phyloP scores from a whole-genome alignment of 139 green algal genomes.

The Pleodorina starrii region DNA sequence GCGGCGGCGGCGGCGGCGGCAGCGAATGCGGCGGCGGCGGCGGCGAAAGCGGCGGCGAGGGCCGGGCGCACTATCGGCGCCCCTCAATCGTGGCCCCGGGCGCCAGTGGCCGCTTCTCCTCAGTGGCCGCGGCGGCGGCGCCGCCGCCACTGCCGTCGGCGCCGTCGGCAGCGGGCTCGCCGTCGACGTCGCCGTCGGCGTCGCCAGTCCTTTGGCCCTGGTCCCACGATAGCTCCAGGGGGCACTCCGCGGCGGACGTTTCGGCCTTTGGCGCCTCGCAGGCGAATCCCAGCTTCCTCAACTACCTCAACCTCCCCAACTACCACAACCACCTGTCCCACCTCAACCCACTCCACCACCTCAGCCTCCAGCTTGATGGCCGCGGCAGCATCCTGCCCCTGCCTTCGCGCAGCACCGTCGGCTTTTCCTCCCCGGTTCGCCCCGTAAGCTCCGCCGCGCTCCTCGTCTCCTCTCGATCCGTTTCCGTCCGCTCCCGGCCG shows the following conservation, averaged over 20 bases:
- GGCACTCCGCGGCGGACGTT: background rate
- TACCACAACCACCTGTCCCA: background rate
- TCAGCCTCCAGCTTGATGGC: background rate
- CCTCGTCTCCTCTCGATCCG: background rate
- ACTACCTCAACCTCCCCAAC: background rate
- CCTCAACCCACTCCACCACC: background rate
- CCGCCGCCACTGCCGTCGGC: background rate
- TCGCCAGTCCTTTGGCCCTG: background rate
- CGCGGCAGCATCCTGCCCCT: background rate
- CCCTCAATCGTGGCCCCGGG: background rate
- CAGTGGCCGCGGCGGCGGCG: background rate
- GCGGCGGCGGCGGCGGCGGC: background rate
- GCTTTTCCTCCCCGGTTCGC: background rate
- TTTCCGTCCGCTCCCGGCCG: background rate
- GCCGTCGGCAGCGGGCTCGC: background rate
- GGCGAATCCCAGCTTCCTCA: background rate
- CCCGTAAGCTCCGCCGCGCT: background rate
- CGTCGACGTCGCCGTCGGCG: background rate
- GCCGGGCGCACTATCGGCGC: background rate
- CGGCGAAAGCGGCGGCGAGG: background rate
- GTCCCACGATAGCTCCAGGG: background rate
- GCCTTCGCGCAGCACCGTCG: background rate
- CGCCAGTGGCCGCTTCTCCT: background rate
- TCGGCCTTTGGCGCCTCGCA: background rate
- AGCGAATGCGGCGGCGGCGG: background rate